A percentile compares a stretch with the other conserved stretches of the same genome.
Conservation (phyloP, 768 basidiomycete species). For the Gloeostereum incarnatum region DNA sequence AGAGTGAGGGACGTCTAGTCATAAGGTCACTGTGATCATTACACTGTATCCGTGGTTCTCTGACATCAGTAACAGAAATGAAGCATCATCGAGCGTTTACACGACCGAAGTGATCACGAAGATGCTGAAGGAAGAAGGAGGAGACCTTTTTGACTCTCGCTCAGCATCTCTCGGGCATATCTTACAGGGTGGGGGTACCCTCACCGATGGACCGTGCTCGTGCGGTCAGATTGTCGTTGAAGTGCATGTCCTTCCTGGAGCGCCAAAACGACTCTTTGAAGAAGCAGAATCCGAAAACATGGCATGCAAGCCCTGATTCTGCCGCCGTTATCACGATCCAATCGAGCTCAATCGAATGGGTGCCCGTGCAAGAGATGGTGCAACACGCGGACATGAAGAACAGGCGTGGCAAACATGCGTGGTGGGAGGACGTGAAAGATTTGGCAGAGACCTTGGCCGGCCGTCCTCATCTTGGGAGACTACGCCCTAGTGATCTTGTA, state of each 20-base stretch:
- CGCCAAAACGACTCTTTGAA: slow-evolving; percentile 54
- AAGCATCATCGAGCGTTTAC: slow-evolving; percentile 81
- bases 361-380: slow-evolving; percentile 78
- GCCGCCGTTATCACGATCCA: slow-evolving; percentile 93
- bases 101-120: slow-evolving; percentile 86
- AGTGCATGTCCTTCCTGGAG: slow-evolving; percentile 94
- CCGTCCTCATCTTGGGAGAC: slow-evolving; percentile 43
- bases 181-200: slow-evolving; percentile 89
- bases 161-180: slow-evolving; percentile 97
- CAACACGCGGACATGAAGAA: slow-evolving; percentile 87
- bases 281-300: slow-evolving; percentile 39
- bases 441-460: slow-evolving; percentile 71
- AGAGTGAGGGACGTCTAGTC: slow-evolving; percentile 87
- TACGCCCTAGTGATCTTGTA: slow-evolving; percentile 17
- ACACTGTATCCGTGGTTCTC: neutral
- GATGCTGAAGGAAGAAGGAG: slow-evolving; percentile 95
- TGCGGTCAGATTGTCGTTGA: slow-evolving; percentile 80
- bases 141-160: slow-evolving; percentile 83
- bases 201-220: slow-evolving; percentile 92
- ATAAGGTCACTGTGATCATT: slow-evolving; percentile 54
- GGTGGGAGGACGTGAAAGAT: slow-evolving; percentile 69
- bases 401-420: slow-evolving; percentile 64
- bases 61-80: slow-evolving; percentile 48
- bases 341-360: slow-evolving; percentile 71
- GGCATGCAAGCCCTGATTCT: slow-evolving; percentile 49